Evolutionary conservation across 148 eudicot genomes (phyloP).

Genomic region (Agrostemma githago): DNA sequence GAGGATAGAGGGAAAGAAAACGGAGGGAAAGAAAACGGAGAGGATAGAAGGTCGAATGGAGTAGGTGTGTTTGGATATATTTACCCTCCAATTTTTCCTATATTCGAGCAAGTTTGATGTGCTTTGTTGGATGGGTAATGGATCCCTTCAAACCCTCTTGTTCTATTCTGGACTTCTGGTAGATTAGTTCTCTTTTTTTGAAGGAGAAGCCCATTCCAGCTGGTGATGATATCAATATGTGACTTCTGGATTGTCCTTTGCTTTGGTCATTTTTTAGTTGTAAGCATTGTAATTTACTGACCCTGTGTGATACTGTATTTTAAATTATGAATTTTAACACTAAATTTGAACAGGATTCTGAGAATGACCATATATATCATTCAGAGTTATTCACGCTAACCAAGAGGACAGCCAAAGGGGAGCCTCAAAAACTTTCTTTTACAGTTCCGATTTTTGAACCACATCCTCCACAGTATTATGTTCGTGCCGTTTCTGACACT

Average conservation of each 20-base stretch:
- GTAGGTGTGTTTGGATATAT: too few relatives aligned
- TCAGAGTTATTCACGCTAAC: conserved; percentile 89
- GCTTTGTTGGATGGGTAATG: too few relatives aligned
- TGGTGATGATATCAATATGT: neutral
- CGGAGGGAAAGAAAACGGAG: too few relatives aligned
- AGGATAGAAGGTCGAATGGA: too few relatives aligned
- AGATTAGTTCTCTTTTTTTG: neutral
- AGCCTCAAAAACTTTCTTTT: conserved; percentile 88
- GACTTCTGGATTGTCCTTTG: neutral
- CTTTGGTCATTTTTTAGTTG: neutral
- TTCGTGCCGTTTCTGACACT: conserved; percentile 94
- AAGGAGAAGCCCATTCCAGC: neutral
- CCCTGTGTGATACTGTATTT: neutral
- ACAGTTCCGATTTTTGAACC: conserved; percentile 98
- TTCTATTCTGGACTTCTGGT: neutral
- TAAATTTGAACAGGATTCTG: conserved; percentile 62
- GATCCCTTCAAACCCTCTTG: neutral
- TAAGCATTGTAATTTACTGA: neutral
- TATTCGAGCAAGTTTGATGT: too few relatives aligned
- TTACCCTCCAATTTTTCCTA: too few relatives aligned
- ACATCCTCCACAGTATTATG: conserved; percentile 93
- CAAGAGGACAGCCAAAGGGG: conserved; percentile 74
- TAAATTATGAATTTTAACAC: conserved; percentile 10
- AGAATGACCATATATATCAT: conserved; percentile 95
- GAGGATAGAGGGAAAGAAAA: too few relatives aligned